Evolutionary conservation across 768 basidiomycete genomes (phyloP).

Genomic region (Hygrophorus russula): DNA sequence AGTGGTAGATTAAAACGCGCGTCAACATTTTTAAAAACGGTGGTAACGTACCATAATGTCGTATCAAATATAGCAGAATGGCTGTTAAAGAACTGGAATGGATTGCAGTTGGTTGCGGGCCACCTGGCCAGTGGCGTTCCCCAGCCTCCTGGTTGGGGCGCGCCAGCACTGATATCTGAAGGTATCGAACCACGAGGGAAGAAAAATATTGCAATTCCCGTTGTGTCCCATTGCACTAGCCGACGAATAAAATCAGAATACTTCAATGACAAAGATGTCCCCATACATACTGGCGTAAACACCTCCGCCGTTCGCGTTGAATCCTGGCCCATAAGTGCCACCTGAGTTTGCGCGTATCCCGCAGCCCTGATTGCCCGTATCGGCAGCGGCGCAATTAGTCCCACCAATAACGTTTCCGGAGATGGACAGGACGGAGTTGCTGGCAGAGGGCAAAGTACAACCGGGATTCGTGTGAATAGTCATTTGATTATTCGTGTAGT

Average conservation of each 20-base stretch:
- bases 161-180: constrained; percentile 57
- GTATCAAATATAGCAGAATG: constrained; percentile 80
- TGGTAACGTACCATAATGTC: constrained; percentile 55
- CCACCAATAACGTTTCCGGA: constrained; percentile 57
- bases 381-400: constrained; percentile 58
- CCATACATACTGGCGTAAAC: constrained; percentile 76
- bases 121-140: constrained; percentile 69
- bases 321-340: constrained; percentile 73
- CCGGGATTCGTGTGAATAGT: constrained; percentile 72
- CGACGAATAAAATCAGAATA: constrained; percentile 1
- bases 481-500: constrained; percentile 73
- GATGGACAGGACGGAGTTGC: constrained; percentile 37
- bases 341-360: constrained; percentile 52
- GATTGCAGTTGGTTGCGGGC: constrained; percentile 65
- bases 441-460: constrained; percentile 46
- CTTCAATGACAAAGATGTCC: background rate
- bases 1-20: background rate
- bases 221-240: constrained; percentile 64
- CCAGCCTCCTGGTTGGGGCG: constrained; percentile 72
- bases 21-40: constrained; percentile 5
- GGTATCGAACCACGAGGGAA: constrained; percentile 71
- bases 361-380: constrained; percentile 74
- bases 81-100: constrained; percentile 66
- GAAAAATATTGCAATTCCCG: constrained; percentile 73
- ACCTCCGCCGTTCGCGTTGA: constrained; percentile 80